phyloP scores from a whole-genome alignment of 2,329 filamentous ascomycete species.

The Colletotrichum truncatum region DNA sequence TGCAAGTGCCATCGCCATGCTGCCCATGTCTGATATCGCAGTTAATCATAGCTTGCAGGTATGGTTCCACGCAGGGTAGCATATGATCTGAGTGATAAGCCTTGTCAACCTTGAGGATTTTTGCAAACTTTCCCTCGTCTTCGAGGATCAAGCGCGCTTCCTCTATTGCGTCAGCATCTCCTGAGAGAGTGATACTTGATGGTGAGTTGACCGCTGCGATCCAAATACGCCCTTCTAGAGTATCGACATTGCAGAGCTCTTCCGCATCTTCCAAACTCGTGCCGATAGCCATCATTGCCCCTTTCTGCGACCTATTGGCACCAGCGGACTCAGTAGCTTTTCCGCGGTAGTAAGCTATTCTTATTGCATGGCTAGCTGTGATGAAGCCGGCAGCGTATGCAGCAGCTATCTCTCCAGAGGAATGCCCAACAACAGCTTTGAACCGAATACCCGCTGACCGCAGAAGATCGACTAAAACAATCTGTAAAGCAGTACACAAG shows the following conservation, averaged over 20 bases:
- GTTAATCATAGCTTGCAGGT: background rate
- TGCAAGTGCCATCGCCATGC: background rate
- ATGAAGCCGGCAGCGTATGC: slow-evolving; percentile 59
- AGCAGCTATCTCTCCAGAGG: slow-evolving; percentile 59
- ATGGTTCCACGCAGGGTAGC: background rate
- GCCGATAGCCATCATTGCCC: slow-evolving; percentile 37
- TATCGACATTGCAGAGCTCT: slow-evolving; percentile 4
- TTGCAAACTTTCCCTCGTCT: slow-evolving; percentile 30
- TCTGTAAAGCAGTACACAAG: slow-evolving; percentile 41
- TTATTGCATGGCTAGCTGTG: slow-evolving; percentile 33
- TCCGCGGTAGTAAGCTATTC: slow-evolving; percentile 33
- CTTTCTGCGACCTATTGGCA: slow-evolving; percentile 16
- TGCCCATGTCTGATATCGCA: background rate
- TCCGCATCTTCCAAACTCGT: slow-evolving; percentile 29
- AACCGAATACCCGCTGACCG: slow-evolving; percentile 42
- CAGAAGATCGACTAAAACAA: slow-evolving; percentile 39
- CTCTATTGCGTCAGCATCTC: slow-evolving; percentile 38
- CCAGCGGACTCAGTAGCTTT: slow-evolving; percentile 24
- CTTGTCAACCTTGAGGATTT: slow-evolving; percentile 36
- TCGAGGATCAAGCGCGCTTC: slow-evolving; percentile 33
- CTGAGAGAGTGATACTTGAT: slow-evolving; percentile 35
- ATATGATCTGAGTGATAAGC: slow-evolving; percentile 45
- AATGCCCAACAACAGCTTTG: slow-evolving; percentile 54
- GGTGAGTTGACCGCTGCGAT: slow-evolving; percentile 37
- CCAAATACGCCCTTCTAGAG: slow-evolving; percentile 29